These are phyloP conservation scores for Phytophthora ohioensis DNA, from an alignment of 352 stramenopile genomes.

Conservation along the genomic window DNA sequence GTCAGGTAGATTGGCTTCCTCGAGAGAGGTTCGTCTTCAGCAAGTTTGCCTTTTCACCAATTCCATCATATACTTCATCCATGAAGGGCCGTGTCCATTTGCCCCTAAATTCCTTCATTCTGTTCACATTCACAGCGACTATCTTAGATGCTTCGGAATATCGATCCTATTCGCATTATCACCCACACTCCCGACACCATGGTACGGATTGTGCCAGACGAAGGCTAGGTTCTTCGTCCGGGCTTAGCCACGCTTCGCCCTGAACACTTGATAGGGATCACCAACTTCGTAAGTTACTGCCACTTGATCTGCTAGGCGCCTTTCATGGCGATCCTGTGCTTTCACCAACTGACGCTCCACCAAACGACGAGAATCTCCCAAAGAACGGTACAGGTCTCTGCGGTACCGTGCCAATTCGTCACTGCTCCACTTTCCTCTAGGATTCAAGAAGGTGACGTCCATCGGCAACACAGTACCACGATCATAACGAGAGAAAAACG, in stretches of 20 bases:
- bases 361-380: background rate
- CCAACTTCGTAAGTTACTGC: background rate
- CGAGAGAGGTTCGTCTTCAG: background rate
- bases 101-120: background rate
- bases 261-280: background rate
- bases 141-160: background rate
- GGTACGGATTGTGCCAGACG: slow-evolving; percentile 4
- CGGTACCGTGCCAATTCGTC: background rate
- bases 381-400: background rate
- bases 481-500: slow-evolving; percentile 9
- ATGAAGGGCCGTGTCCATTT: background rate
- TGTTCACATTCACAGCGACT: slow-evolving; percentile 8
- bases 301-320: background rate
- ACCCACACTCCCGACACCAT: background rate
- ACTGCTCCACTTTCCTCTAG: background rate
- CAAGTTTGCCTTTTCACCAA: background rate
- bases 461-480: background rate
- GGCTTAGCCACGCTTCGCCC: background rate
- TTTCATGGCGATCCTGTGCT: background rate
- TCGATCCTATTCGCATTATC: slow-evolving; percentile 1
- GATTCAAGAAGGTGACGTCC: background rate
- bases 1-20: background rate
- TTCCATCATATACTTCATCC: background rate
- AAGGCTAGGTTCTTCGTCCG: slow-evolving; percentile 6
- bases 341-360: background rate